Conservation (phyloP, 768 basidiomycete species). For the Termitomyces bulborhizus region DNA sequence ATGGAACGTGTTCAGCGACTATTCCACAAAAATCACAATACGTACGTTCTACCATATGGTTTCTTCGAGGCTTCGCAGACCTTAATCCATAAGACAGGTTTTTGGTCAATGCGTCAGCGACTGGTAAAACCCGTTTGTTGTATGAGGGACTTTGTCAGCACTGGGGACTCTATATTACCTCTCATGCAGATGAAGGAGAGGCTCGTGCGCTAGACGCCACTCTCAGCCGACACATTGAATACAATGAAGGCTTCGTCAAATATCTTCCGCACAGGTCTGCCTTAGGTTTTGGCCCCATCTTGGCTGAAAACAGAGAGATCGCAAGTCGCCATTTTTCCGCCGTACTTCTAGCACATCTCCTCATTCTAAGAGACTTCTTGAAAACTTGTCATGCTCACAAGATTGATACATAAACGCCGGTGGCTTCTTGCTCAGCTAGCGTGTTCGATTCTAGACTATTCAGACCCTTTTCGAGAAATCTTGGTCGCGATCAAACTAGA, state of each 20-base stretch:
- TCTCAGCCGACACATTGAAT: not conserved
- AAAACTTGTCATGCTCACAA: not conserved
- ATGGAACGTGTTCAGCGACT: not conserved
- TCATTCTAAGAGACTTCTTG: not conserved
- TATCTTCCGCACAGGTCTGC: not conserved
- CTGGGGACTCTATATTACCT: not conserved
- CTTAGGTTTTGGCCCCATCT: not conserved
- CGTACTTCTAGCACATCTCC: not conserved
- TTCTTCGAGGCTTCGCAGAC: not conserved
- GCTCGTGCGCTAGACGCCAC: not conserved
- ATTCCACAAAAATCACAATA: not conserved
- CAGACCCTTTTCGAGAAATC: not conserved
- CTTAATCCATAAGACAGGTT: not conserved
- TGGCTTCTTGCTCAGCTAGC: constrained; percentile 1
- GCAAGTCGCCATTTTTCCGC: not conserved
- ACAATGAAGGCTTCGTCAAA: not conserved
- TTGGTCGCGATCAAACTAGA: not conserved
- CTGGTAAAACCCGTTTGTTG: not conserved
- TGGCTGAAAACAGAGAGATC: not conserved
- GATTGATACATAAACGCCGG: not conserved
- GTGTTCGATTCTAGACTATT: not conserved
- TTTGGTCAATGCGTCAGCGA: constrained; percentile 3
- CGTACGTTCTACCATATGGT: not conserved
- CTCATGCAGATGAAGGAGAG: not conserved
- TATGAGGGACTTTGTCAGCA: not conserved